A percentile compares a stretch with the other conserved stretches of the same genome.
These are phyloP conservation scores for Populus hybrid DNA, from an alignment of 441 rosid species.

Conservation along the genomic window DNA sequence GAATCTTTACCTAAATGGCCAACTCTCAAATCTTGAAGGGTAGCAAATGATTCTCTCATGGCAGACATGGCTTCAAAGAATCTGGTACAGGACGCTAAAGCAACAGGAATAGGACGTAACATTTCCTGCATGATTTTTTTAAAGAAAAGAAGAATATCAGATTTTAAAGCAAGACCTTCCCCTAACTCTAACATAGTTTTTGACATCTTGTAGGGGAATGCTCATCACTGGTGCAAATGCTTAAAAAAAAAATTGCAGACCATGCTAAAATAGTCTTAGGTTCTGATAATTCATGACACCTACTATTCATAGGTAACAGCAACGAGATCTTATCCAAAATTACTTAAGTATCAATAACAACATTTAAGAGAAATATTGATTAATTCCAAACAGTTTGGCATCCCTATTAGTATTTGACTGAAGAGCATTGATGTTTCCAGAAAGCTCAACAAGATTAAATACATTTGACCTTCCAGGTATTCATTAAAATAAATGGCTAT, in stretches of 20 bases:
- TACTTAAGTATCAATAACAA: background rate
- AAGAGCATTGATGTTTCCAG: background rate
- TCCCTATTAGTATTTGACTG: background rate
- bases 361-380: background rate
- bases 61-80: conserved; percentile 99
- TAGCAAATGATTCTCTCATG: conserved; percentile 92
- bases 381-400: background rate
- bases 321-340: background rate
- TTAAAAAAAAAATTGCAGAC: background rate
- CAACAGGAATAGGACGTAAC: conserved; percentile 97
- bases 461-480: background rate
- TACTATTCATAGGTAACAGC: background rate
- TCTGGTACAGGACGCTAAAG: conserved; percentile 91
- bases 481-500: background rate
- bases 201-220: background rate
- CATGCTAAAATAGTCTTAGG: background rate
- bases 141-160: background rate
- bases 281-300: background rate
- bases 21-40: conserved; percentile 79
- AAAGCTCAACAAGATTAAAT: conserved; percentile 4
- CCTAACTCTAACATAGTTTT: background rate
- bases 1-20: conserved; percentile 51
- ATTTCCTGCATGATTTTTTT: conserved; percentile 57
- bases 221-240: background rate
- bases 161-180: background rate